phyloP scores from a whole-genome alignment of 495 filamentous ascomycete species.

The Talaromyces ruber region DNA sequence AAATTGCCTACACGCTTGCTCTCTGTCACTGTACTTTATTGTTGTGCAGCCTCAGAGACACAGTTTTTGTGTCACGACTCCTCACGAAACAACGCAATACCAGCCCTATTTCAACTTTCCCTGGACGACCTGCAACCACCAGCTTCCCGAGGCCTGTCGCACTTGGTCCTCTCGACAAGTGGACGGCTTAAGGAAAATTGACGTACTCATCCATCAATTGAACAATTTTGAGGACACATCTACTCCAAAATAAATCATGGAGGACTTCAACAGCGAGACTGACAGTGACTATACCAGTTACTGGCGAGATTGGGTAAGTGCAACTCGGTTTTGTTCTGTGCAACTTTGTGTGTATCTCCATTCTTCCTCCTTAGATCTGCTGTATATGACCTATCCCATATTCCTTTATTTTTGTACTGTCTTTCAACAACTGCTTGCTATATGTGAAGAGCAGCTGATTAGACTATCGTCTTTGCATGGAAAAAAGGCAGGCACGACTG shows the following conservation, averaged over 20 bases:
- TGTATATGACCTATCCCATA: conserved; percentile 2
- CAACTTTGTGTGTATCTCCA: neutral
- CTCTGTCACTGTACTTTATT: neutral
- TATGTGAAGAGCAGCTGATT: neutral
- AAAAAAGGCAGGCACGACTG: neutral
- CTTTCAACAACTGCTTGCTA: neutral
- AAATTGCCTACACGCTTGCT: neutral
- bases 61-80: neutral
- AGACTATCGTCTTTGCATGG: neutral
- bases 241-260: conserved; percentile 44
- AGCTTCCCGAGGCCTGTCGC: conserved; percentile 6
- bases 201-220: neutral
- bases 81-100: neutral
- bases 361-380: neutral
- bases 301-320: conserved; percentile 96
- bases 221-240: neutral
- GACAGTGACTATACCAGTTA: conserved; percentile 99
- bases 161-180: conserved; percentile 9
- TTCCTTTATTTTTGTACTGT: neutral
- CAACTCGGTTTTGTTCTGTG: conserved; percentile 6
- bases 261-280: conserved; percentile 94
- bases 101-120: neutral
- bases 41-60: neutral
- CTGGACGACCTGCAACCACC: neutral
- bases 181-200: conserved; percentile 1